Base-by-base conservation (phyloP, 2,329 filamentous ascomycete species). In the Zasmidium citrigriseum region DNA sequence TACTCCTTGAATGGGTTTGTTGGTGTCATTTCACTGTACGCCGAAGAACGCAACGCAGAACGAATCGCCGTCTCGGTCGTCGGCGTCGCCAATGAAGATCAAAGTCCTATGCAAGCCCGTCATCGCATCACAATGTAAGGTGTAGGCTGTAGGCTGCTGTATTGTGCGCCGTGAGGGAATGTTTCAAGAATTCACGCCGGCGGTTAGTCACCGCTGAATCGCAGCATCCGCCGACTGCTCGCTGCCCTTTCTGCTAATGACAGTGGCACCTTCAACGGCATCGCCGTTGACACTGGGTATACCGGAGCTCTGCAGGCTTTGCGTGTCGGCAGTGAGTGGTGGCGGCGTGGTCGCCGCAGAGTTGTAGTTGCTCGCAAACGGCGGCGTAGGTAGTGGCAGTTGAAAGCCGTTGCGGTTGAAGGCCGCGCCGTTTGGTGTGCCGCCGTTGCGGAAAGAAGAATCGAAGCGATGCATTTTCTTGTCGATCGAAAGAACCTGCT, bases 391-490 rank as follows among this genome's bases (percentile, higher is more conserved):
- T 29, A 58, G 47, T 16, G 47, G 54, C 51, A 60, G 46, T 14
- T 52, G 53, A 16, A 50, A 54, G 60, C 12, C 59, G 61, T 46
- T 54, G 58, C 53, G 54, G 21, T 47, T 48, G 46, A 53, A 48
- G 41, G 50, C 44, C 18, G 34, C 18, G n/a, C 50, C 54, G 49
- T 20, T 34, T 12, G 58, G 22, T 21, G 52, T 27, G 47, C 58
- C 61, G 46, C 52, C 58, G 24, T 58, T 61, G 45, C 57, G 60
- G 41, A 59, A 63, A 27, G 68, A 68, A n/a, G 34, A 41, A 46
- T 74, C 72, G 58, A 74, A 76, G 45, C 75, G 73, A 62, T 78
- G 75, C 78, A 81, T 78, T 66, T 79, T 79, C 70, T 79, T 79
- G 62, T 81, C 79, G 50, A 81, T 77, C 68, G 71, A 65, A 3